Base-by-base conservation (phyloP, 495 filamentous ascomycete species). In the Talaromyces adpressus region DNA sequence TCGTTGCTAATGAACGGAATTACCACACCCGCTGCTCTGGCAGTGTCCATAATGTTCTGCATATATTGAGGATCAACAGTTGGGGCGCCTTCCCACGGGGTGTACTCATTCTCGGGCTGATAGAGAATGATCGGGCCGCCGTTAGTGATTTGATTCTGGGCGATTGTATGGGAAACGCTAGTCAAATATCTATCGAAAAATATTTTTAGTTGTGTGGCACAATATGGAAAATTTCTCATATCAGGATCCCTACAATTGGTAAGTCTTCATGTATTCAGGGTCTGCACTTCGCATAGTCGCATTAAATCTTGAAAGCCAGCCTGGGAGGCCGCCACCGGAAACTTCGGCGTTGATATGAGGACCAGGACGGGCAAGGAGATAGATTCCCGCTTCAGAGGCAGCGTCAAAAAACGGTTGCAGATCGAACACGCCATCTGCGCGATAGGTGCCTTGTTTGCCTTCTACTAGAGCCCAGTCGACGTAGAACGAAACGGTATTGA, bases 71-170 rank as follows among this genome's bases (percentile, higher is more conserved):
- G 73, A 65, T 91, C 82, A 69, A 79, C 85, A 64, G 70, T 66
- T 4, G 73, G 65, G 36, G 36, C 36, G 36, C 16, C 16, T 16
- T 41, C 23, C 73, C 75, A 61, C 69, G 72, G 56, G 70, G 80
- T 82, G 68, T 91, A 91, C 65, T 92, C 89, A 65, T 92, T 92
- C 68, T 93, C 90, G 0, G 89, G 88, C 75, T 94, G 91, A 49
- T 87, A 79, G 2, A 92, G 77, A 59, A 92, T 91, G 29, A 92
- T 79, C 0, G 89, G 89, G 1, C 91, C 90, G 6, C 87, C 90
- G 65, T 92, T 89, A 1, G 88, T 91, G 64, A 93, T 90, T 64
- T 92, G 89, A 5, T 84, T 85, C 30, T 85, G 83, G 7, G 90
- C 88, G 67, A 94, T 85, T 41, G 36, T 16, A 6, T 41, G 36